Evolutionary conservation across 2,329 filamentous ascomycete species (phyloP).

Genomic region (Aspergillus tanneri): DNA sequence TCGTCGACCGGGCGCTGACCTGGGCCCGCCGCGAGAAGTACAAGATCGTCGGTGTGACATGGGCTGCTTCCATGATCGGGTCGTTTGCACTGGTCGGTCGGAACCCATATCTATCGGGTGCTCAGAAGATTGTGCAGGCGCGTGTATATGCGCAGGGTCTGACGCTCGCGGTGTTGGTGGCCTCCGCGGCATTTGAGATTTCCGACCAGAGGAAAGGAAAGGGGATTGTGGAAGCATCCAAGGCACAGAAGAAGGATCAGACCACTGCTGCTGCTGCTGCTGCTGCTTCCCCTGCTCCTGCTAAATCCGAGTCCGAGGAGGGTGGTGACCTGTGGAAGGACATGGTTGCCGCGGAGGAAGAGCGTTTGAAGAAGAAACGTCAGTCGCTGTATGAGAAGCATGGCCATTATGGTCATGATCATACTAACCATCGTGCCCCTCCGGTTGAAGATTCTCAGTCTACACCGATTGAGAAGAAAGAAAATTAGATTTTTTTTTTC

Average conservation of each 20-base stretch:
- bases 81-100: constrained; percentile 74
- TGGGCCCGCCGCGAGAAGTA: constrained; percentile 83
- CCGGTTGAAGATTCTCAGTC: background rate
- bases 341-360: constrained; percentile 51
- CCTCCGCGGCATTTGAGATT: constrained; percentile 78
- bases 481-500: background rate
- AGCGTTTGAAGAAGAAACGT: constrained; percentile 45
- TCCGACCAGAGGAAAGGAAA: constrained; percentile 72
- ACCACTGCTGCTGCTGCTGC: constrained; percentile 84
- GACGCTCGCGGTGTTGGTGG: constrained; percentile 78
- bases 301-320: constrained; percentile 78
- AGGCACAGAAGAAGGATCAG: constrained; percentile 74
- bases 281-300: too few relatives aligned
- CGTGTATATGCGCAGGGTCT: constrained; percentile 91
- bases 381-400: constrained; percentile 34
- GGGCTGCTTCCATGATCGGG: constrained; percentile 76
- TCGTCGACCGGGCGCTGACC: constrained; percentile 61
- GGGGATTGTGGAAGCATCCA: constrained; percentile 46
- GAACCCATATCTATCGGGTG: constrained; percentile 69
- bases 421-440: background rate
- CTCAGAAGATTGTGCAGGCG: constrained; percentile 90
- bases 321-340: constrained; percentile 88
- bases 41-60: constrained; percentile 76
- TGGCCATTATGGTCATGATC: constrained; percentile 21
- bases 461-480: constrained; percentile 1